Evolutionary conservation across 176 grass and related monocot species (phyloP), one percentile per base, ranked within the genome.

Genomic region (Saccharum officinarum): DNA sequence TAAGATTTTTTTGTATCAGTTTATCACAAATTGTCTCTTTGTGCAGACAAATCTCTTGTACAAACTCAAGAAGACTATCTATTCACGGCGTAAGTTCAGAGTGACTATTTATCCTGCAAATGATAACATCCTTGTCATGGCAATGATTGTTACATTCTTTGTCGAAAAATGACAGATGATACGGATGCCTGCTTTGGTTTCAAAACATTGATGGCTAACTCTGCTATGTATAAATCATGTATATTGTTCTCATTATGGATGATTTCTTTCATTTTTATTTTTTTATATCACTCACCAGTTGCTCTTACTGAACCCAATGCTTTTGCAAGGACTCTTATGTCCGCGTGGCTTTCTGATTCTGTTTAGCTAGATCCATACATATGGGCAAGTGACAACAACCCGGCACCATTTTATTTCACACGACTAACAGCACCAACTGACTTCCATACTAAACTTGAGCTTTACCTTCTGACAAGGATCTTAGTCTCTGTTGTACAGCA

Each of bases 31-130:
- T 37, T 37, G 25, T 79, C 65, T 47, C 33, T 89, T 54, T 86
- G 26, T 88, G 90, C 93, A 94, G 97, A 91, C 93, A 75, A 91
- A 79, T 91, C 91, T 99, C 70, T 66, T 91, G 79, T 96, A 99
- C 79, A 99, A 89, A 84, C 88, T 99, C 47, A 93, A 86, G 75
- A 86, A 99, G 92, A 76, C 78, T 33, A 38, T 96, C 12, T 96
- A 96, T 89, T 94, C 93, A 76, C 86, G 93, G 79, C 83, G 72
- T 30, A 96, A 96, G 72, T 99, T 96, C 75, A 83, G 93, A 79
- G 86, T 94, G 52, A 96, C 97, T 10, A 87, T 96, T 62, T 96
- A 96, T 80, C 97, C 97, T 61, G 92, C 92, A 95, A 96, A 92
- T 59, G 97, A 96, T 87, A 83, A 62, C 66, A 81, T 94, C 73